Evolutionary conservation across 192 early-diverging fungal genomes (phyloP), one percentile per base, ranked within the genome.

Genomic region (Oehlia diaphana): DNA sequence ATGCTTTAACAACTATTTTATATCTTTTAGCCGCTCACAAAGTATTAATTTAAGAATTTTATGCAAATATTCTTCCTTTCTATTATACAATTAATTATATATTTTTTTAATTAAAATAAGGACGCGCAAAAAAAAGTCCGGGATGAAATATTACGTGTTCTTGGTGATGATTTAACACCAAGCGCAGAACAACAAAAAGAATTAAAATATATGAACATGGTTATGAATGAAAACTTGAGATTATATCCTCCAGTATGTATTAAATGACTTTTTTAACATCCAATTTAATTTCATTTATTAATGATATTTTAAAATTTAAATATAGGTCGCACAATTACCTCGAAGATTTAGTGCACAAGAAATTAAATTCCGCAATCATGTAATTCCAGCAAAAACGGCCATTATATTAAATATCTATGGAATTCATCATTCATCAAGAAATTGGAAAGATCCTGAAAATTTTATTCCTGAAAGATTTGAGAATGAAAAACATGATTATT

Each of bases 21-120:
- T 64, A 64, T 64, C 21, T 64, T 64, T 64, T 64, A 28, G 63
- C 63, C n/a, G n/a, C 28, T 64, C 63, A 64, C 26, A 64, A 64
- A 12, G 63, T 64, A 28, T 64, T 23, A 3, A 19, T 63, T 63
- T 19, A 23, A 63, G 9, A 64, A n/a, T 12, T 12, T 26, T 3
- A 28, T 3, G n/a, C 9, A 26, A 64, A 26, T 63, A 0, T 63
- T 23, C 6, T 26, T 63, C 9, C 21, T 63, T 63, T 63, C 6
- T 63, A 5, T 4, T 42, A 42, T 3, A 42, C 7, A 42, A 37
- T 37, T 42, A 42, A 7, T 8, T 44, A 44, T 44, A 1, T 44
- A 9, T 44, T 44, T 44, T 44, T 44, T 37, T 31, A 2, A 31
- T 31, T 1, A 31, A 42, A 42, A 26, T 64, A 64, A 47, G 63